Evolutionary conservation across 2,329 filamentous ascomycete species (phyloP).

Genomic region (Colletotrichum liriopes): DNA sequence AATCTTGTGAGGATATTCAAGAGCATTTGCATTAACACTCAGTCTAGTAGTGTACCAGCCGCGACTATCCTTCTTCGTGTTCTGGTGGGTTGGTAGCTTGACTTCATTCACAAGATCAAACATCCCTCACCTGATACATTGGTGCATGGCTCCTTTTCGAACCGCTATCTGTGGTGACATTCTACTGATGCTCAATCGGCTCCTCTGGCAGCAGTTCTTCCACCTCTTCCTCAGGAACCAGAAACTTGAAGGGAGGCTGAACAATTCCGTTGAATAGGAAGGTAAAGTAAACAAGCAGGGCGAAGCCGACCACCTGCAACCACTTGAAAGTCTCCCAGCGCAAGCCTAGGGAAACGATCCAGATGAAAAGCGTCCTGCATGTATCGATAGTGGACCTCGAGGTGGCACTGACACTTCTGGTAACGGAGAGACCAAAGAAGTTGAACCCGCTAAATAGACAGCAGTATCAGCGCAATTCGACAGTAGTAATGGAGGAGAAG

Average conservation of each 20-base stretch:
- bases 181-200: slow-evolving; percentile 78
- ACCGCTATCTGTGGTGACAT: background rate
- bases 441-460: slow-evolving; percentile 84
- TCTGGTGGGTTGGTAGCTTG: background rate
- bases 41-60: background rate
- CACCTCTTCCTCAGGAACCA: slow-evolving; percentile 69
- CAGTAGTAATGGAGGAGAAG: background rate
- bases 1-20: background rate
- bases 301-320: slow-evolving; percentile 93
- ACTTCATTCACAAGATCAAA: background rate
- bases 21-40: background rate
- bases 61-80: background rate
- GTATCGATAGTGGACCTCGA: slow-evolving; percentile 97
- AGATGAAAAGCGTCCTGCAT: slow-evolving; percentile 97
- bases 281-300: slow-evolving; percentile 92
- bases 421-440: slow-evolving; percentile 97
- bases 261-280: slow-evolving; percentile 97
- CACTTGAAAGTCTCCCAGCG: slow-evolving; percentile 99
- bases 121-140: background rate
- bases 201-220: slow-evolving; percentile 84
- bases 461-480: slow-evolving; percentile 38
- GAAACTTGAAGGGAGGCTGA: slow-evolving; percentile 82
- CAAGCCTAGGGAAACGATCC: slow-evolving; percentile 92
- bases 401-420: slow-evolving; percentile 89
- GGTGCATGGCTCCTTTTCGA: background rate